A percentile compares a stretch with the other conserved stretches of the same genome.
phyloP scores from a whole-genome alignment of 2,329 filamentous ascomycete species.

The Talaromyces islandicus region DNA sequence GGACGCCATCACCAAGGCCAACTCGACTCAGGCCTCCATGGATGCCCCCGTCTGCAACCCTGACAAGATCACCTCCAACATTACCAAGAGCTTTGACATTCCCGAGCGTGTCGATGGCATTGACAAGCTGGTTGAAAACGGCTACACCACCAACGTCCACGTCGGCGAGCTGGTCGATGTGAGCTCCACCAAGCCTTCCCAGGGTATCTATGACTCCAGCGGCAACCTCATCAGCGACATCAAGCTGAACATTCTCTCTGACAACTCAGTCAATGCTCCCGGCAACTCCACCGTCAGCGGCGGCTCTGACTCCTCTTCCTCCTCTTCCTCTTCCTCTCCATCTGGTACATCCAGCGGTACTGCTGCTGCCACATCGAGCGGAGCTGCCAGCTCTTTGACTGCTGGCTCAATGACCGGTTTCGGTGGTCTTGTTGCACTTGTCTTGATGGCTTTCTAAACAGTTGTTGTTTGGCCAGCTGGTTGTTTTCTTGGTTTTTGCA shows the following conservation, averaged over 20 bases:
- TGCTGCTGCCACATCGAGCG: slow-evolving; percentile 12
- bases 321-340: not conserved
- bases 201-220: slow-evolving; percentile 52
- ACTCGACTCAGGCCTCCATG: slow-evolving; percentile 50
- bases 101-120: slow-evolving; percentile 63
- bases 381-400: slow-evolving; percentile 10
- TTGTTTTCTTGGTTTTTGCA: not conserved
- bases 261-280: slow-evolving; percentile 53
- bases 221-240: slow-evolving; percentile 58
- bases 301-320: slow-evolving; percentile 16
- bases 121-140: slow-evolving; percentile 67
- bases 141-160: slow-evolving; percentile 58
- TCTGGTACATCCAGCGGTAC: slow-evolving; percentile 16
- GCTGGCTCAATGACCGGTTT: slow-evolving; percentile 1
- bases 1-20: slow-evolving; percentile 57
- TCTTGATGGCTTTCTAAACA: slow-evolving; percentile 5
- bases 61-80: slow-evolving; percentile 63
- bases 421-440: slow-evolving; percentile 7
- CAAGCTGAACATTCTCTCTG: slow-evolving; percentile 49
- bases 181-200: slow-evolving; percentile 49
- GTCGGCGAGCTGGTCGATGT: slow-evolving; percentile 59
- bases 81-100: slow-evolving; percentile 74
- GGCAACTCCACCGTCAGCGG: slow-evolving; percentile 30
- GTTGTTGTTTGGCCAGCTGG: not conserved
- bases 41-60: slow-evolving; percentile 59